Conservation (phyloP, 2,329 filamentous ascomycete species). For the Epichloe uncinata region DNA sequence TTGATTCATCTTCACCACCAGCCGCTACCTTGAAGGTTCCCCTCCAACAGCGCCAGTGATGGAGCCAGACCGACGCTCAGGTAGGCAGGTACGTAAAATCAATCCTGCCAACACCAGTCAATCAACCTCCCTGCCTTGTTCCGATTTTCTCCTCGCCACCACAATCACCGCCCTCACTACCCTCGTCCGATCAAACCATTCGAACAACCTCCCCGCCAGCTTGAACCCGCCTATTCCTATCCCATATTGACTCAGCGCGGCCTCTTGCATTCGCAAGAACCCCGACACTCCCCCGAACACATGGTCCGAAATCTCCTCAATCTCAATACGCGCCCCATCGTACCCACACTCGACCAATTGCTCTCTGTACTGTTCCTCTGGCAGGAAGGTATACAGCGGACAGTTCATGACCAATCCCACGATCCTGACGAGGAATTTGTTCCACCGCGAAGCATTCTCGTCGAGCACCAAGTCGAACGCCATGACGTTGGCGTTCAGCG, state of each 20-base stretch:
- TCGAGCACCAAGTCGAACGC: conserved; percentile 39
- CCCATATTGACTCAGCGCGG: conserved; percentile 20
- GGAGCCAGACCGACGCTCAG: too few relatives aligned
- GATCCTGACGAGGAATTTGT: conserved; percentile 23
- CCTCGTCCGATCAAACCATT: conserved; percentile 23
- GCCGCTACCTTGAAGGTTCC: too few relatives aligned
- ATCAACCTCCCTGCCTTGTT: not conserved
- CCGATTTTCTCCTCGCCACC: conserved; percentile 12
- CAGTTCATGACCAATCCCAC: conserved; percentile 34
- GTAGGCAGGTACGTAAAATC: too few relatives aligned
- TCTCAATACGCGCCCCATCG: conserved; percentile 22
- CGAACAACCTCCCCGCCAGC: conserved; percentile 23
- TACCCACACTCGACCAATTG: conserved; percentile 37
- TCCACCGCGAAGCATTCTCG: conserved; percentile 13
- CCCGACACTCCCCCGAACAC: conserved; percentile 36
- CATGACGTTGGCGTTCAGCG: conserved; percentile 35
- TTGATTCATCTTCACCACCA: too few relatives aligned
- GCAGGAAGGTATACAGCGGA: conserved; percentile 35
- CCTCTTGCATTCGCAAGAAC: conserved; percentile 27
- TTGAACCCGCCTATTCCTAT: conserved; percentile 22
- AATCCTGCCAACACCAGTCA: too few relatives aligned
- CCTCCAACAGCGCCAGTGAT: too few relatives aligned
- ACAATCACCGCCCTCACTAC: conserved; percentile 24
- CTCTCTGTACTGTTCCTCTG: conserved; percentile 28
- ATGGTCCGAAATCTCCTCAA: conserved; percentile 37